A percentile compares a stretch with the other conserved stretches of the same genome.
These are phyloP conservation scores for Aspergillus intermedius DNA, from an alignment of 2,329 filamentous ascomycete genomes.

Conservation along the genomic window DNA sequence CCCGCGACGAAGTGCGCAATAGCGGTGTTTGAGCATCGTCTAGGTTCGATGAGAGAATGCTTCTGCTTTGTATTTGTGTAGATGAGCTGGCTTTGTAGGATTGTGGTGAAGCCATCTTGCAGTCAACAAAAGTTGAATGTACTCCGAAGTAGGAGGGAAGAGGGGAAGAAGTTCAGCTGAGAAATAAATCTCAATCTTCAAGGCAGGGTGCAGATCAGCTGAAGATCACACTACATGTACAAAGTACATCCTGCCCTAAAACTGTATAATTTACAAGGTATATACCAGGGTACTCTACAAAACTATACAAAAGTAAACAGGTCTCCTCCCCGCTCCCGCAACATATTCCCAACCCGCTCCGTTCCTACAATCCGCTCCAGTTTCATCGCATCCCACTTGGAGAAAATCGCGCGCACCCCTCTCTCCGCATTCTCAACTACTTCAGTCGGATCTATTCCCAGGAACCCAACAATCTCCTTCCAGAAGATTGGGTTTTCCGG, in stretches of 20 bases:
- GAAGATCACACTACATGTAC: slow-evolving; percentile 1
- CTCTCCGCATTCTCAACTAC: slow-evolving; percentile 53
- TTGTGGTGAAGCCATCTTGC: not conserved
- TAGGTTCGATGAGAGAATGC: not conserved
- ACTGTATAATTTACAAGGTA: not conserved
- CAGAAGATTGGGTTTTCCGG: slow-evolving; percentile 70
- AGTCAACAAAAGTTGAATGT: not conserved
- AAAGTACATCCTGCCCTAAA: not conserved
- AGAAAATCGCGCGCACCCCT: slow-evolving; percentile 61
- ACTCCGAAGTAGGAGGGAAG: not conserved
- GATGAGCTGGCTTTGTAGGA: not conserved
- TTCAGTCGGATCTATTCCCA: slow-evolving; percentile 36
- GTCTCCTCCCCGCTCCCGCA: slow-evolving; percentile 71
- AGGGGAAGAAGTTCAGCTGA: not conserved
- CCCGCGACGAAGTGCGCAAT: not conserved
- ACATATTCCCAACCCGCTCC: slow-evolving; percentile 73
- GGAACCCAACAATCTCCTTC: slow-evolving; percentile 36
- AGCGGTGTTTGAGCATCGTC: not conserved
- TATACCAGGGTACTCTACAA: not conserved
- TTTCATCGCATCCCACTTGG: slow-evolving; percentile 81
- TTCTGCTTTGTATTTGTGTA: not conserved
- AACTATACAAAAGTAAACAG: slow-evolving; percentile 86
- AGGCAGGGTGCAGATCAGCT: too few species aligned
- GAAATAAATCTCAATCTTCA: not conserved
- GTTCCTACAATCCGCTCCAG: slow-evolving; percentile 82